phyloP scores from a whole-genome alignment of 2,329 filamentous ascomycete genomes.

The Paecilomyces formosus region DNA sequence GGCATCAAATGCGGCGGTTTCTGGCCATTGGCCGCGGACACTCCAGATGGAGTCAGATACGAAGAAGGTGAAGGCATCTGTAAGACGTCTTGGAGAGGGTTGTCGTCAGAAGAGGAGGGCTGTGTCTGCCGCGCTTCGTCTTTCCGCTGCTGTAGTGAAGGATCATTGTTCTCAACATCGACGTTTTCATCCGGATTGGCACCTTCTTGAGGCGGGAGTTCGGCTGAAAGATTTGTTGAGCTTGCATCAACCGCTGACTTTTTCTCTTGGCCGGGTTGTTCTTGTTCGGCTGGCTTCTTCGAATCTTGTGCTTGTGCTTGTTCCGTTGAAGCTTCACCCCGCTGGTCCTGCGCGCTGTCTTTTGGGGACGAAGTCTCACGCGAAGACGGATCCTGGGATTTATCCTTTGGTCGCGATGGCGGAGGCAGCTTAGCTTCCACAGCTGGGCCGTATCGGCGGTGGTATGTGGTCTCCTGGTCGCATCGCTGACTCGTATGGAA shows the following conservation, averaged over 20 bases:
- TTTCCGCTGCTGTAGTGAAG: slow-evolving; percentile 1
- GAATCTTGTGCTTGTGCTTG: slow-evolving; percentile 8
- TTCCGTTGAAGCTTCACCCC: slow-evolving; percentile 6
- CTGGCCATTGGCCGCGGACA: slow-evolving; percentile 26
- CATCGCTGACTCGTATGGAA: slow-evolving; percentile 30
- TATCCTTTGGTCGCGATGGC: slow-evolving; percentile 22
- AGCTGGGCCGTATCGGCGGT: slow-evolving; percentile 41
- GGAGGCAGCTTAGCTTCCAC: slow-evolving; percentile 34
- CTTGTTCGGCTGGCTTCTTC: slow-evolving; percentile 1
- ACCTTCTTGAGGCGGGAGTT: not conserved
- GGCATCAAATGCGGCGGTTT: slow-evolving; percentile 59
- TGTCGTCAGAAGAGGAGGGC: slow-evolving; percentile 2
- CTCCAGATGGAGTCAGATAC: slow-evolving; percentile 20
- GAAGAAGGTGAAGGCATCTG: slow-evolving; percentile 34
- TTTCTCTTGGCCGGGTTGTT: not conserved
- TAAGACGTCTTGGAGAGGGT: slow-evolving; percentile 33
- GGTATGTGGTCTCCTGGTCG: slow-evolving; percentile 29
- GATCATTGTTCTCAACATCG: not conserved
- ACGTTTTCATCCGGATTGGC: not conserved
- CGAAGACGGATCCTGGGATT: slow-evolving; percentile 9
- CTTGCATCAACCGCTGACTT: not conserved
- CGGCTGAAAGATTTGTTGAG: not conserved
- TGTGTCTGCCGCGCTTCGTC: not conserved
- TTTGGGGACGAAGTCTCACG: slow-evolving; percentile 7
- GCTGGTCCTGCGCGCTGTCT: slow-evolving; percentile 4